Evolutionary conservation across 1,284 basidiomycete genomes (phyloP).

Genomic region (Stygiomarasmius scandens): DNA sequence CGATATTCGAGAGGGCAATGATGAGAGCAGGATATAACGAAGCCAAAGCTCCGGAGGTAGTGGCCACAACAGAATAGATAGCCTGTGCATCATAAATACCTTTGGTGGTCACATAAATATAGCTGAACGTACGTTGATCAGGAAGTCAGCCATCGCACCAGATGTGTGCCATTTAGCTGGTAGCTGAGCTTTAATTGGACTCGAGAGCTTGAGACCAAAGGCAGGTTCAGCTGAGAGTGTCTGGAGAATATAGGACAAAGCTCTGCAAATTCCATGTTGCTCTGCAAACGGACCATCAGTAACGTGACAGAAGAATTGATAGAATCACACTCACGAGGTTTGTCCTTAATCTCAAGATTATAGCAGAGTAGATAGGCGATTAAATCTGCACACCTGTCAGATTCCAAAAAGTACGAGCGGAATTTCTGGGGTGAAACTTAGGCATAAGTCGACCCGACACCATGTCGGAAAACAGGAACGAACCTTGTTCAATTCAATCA

Average conservation of each 20-base stretch:
- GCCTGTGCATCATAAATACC: no score
- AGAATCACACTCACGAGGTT: slow-evolving; percentile 69
- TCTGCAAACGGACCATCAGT: slow-evolving; percentile 70
- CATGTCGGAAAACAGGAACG: slow-evolving; percentile 9
- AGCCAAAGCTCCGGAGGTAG: slow-evolving; percentile 80
- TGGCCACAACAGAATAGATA: slow-evolving; percentile 87
- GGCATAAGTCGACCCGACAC: neutral
- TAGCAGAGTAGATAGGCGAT: slow-evolving; percentile 80
- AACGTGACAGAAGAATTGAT: slow-evolving; percentile 14
- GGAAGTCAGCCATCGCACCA: slow-evolving; percentile 83
- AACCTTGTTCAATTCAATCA: slow-evolving; percentile 90
- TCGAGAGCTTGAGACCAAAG: slow-evolving; percentile 72
- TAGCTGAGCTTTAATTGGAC: slow-evolving; percentile 62
- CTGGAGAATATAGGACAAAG: slow-evolving; percentile 91
- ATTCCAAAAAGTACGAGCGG: slow-evolving; percentile 76
- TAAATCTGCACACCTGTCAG: slow-evolving; percentile 76
- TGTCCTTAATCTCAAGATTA: slow-evolving; percentile 85
- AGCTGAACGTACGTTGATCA: slow-evolving; percentile 84
- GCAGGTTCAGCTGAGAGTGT: slow-evolving; percentile 82
- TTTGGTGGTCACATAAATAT: no score
- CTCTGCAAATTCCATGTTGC: slow-evolving; percentile 87
- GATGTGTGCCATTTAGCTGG: slow-evolving; percentile 75
- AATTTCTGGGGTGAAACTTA: slow-evolving; percentile 67
- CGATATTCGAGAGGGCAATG: slow-evolving; percentile 86
- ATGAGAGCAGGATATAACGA: slow-evolving; percentile 91